A percentile compares a stretch with the other conserved stretches of the same genome.
Conservation (phyloP, 148 eudicot genomes). For the Dysphania ambrosioides region DNA sequence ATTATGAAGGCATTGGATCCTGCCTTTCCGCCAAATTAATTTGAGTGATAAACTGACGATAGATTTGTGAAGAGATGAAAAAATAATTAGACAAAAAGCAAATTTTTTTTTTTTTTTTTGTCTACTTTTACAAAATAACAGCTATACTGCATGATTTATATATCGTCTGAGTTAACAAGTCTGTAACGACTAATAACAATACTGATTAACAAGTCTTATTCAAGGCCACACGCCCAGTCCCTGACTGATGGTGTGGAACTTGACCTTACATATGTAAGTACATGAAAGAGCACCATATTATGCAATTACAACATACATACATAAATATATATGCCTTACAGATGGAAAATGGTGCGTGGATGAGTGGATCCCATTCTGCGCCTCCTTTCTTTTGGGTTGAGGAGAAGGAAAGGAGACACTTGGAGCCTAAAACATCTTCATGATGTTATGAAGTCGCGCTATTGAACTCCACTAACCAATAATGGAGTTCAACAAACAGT, state of each 20-base stretch:
- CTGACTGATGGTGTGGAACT: conserved; percentile 9
- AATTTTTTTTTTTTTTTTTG: too few species aligned
- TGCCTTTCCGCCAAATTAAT: too few species aligned
- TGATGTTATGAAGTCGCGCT: neutral
- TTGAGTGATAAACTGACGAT: too few species aligned
- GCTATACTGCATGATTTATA: neutral
- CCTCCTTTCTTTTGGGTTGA: conserved; percentile 13
- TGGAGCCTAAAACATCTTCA: conserved; percentile 7
- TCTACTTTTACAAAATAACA: neutral
- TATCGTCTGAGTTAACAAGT: conserved; percentile 6
- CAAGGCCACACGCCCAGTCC: conserved; percentile 21
- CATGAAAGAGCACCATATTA: neutral
- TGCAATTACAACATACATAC: conserved; percentile 2
- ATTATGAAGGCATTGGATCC: too few species aligned
- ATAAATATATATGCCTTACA: too few species aligned
- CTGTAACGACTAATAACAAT: conserved; percentile 7
- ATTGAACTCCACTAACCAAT: conserved; percentile 20
- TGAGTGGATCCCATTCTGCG: too few species aligned
- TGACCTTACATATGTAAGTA: neutral
- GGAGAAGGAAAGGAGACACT: neutral
- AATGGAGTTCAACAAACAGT: conserved; percentile 19
- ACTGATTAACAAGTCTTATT: conserved; percentile 16
- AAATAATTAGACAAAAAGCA: neutral
- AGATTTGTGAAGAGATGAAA: too few species aligned
- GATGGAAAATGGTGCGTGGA: too few species aligned